A percentile compares a stretch with the other conserved stretches of the same genome.
Evolutionary conservation across 2,329 filamentous ascomycete species (phyloP).

Genomic region (Colletotrichum euphorbiae): DNA sequence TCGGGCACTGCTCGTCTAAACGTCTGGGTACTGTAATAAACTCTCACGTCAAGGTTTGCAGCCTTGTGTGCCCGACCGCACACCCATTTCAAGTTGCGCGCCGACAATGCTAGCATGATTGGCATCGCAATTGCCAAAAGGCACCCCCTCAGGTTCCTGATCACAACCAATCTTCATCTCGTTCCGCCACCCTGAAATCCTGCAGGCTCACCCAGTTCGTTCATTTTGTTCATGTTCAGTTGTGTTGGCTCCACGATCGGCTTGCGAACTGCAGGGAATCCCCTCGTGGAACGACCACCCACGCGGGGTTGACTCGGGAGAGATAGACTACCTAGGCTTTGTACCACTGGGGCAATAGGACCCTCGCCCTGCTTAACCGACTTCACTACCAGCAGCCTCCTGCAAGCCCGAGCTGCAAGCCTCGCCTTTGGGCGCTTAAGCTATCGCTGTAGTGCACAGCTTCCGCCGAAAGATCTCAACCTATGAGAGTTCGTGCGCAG

Average conservation of each 20-base stretch:
- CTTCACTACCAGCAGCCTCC: neutral
- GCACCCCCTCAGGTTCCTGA: conserved; percentile 11
- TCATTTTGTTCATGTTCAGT: neutral
- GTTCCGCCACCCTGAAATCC: conserved; percentile 12
- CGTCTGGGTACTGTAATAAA: too few species aligned
- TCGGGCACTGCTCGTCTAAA: too few species aligned
- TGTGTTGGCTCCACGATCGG: conserved; percentile 14
- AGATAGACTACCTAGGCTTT: conserved; percentile 4
- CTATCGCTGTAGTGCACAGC: conserved; percentile 16
- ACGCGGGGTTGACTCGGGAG: conserved; percentile 19
- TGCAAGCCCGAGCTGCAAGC: conserved; percentile 28
- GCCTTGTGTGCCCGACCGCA: too few species aligned
- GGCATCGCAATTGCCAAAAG: neutral
- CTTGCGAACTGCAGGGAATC: conserved; percentile 15
- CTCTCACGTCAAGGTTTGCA: too few species aligned
- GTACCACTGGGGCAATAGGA: neutral
- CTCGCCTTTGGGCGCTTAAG: conserved; percentile 27
- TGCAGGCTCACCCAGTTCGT: neutral
- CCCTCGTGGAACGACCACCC: conserved; percentile 25
- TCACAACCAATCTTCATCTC: conserved; percentile 12
- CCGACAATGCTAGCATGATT: neutral
- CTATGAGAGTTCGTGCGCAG: neutral
- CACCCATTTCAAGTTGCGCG: neutral
- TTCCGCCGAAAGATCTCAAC: neutral
- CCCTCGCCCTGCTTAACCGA: neutral